Percentiles rank a stretch among this genome's conserved stretches.
Conservation (phyloP, 2,329 filamentous ascomycete genomes). For the Parafenestella ontariensis region DNA sequence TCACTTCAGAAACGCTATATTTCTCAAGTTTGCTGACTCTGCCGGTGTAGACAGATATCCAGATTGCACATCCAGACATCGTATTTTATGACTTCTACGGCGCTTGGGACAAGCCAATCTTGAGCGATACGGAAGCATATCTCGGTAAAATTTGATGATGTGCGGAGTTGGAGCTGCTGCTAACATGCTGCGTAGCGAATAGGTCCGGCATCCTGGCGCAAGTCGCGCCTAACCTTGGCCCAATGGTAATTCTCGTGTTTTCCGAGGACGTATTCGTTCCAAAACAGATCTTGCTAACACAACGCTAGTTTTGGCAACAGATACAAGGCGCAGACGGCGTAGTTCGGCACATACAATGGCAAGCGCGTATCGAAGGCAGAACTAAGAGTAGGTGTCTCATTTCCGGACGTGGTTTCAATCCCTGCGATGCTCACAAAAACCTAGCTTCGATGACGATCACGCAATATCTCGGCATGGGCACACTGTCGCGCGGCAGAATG, state of each 20-base stretch:
- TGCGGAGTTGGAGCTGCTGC: neutral
- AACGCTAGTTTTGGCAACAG: constrained; percentile 59
- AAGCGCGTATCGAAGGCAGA: constrained; percentile 64
- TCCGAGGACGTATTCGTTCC: neutral
- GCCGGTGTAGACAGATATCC: constrained; percentile 54
- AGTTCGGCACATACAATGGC: constrained; percentile 69
- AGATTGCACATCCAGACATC: constrained; percentile 57
- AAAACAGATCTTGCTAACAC: neutral
- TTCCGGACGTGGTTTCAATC: neutral
- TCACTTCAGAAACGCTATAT: neutral
- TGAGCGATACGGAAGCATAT: constrained; percentile 46
- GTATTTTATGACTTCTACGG: constrained; percentile 69
- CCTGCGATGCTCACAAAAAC: constrained; percentile 16
- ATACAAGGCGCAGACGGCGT: constrained; percentile 63
- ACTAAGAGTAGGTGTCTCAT: constrained; percentile 16
- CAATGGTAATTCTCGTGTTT: constrained; percentile 48
- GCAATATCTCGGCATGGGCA: constrained; percentile 67
- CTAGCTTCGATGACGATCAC: constrained; percentile 47
- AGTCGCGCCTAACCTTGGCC: constrained; percentile 68
- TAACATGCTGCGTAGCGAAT: constrained; percentile 22
- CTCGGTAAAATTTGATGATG: constrained; percentile 30
- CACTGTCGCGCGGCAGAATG: constrained; percentile 65
- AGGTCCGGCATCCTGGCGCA: constrained; percentile 66
- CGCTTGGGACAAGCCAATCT: constrained; percentile 58
- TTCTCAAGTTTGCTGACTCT: constrained; percentile 3